Percentiles rank a stretch among this genome's conserved stretches.
Evolutionary conservation across 2,329 filamentous ascomycete genomes (phyloP).

Genomic region (Fusarium tupiense): DNA sequence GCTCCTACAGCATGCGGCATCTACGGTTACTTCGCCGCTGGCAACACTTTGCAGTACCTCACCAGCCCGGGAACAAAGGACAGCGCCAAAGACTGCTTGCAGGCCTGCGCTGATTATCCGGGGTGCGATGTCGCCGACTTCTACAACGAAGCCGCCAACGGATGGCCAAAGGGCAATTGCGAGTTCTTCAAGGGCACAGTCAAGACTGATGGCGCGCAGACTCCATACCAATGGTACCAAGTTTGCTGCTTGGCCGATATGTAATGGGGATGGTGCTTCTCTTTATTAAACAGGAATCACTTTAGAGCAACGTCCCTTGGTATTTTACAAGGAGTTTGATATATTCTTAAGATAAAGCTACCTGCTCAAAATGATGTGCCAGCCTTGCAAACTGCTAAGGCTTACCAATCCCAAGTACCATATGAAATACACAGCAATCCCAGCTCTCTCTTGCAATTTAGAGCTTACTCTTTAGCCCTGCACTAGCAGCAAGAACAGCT

Average conservation of each 20-base stretch:
- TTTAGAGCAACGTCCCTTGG: fast-evolving
- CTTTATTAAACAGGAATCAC: fast-evolving
- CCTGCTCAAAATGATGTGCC: background rate
- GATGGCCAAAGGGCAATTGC: background rate
- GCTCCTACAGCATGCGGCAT: background rate
- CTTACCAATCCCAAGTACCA: fast-evolving
- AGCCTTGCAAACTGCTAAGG: fast-evolving
- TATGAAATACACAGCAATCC: background rate
- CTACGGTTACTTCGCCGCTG: background rate
- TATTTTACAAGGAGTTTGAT: too few relatives aligned
- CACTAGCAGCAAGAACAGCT: slow-evolving; percentile 1
- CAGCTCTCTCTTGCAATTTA: fast-evolving
- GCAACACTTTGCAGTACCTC: background rate
- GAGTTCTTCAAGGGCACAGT: background rate
- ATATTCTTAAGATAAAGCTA: background rate
- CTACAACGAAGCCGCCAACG: background rate
- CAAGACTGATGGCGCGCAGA: background rate
- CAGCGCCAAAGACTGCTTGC: background rate
- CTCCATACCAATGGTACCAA: background rate
- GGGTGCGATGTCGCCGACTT: background rate
- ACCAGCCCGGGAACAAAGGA: background rate
- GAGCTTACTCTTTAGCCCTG: slow-evolving; percentile 1
- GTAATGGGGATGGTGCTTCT: background rate
- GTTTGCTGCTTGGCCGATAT: background rate
- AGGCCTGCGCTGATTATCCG: background rate